phyloP scores from a whole-genome alignment of 768 basidiomycete genomes.

The Xerocomellus chrysenteron region DNA sequence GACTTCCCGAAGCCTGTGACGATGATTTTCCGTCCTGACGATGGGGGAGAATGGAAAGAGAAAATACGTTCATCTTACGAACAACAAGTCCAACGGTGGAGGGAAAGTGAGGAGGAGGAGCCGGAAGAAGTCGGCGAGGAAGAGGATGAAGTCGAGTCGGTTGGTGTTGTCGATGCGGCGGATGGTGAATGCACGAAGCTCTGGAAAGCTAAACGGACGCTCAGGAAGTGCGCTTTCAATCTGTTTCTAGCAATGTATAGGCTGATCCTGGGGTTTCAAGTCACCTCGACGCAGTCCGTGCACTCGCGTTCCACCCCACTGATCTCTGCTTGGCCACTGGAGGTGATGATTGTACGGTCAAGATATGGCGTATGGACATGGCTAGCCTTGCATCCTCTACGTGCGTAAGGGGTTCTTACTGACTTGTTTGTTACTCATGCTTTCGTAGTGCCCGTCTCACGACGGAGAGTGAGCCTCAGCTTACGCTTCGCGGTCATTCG shows the following conservation, averaged over 20 bases:
- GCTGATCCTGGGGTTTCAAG: slow-evolving; percentile 38
- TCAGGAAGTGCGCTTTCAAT: slow-evolving; percentile 73
- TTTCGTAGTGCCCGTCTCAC: slow-evolving; percentile 57
- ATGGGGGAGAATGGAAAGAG: slow-evolving; percentile 84
- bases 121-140: slow-evolving; percentile 70
- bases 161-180: slow-evolving; percentile 54
- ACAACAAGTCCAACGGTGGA: slow-evolving; percentile 35
- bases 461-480: slow-evolving; percentile 89
- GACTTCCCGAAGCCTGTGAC: slow-evolving; percentile 41
- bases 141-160: slow-evolving; percentile 58
- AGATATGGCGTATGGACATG: slow-evolving; percentile 91
- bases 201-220: slow-evolving; percentile 84
- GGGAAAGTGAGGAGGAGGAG: slow-evolving; percentile 55
- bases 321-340: slow-evolving; percentile 88
- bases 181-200: slow-evolving; percentile 70
- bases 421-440: not conserved
- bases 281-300: slow-evolving; percentile 91
- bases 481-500: slow-evolving; percentile 92
- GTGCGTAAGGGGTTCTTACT: slow-evolving; percentile 48
- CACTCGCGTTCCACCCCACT: slow-evolving; percentile 85
- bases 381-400: slow-evolving; percentile 68
- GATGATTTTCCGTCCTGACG: slow-evolving; percentile 86
- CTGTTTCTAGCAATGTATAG: not conserved
- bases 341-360: slow-evolving; percentile 93
- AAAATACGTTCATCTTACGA: slow-evolving; percentile 67